Base-by-base conservation (phyloP, 2,329 filamentous ascomycete genomes). In the Aureobasidium sp. region DNA sequence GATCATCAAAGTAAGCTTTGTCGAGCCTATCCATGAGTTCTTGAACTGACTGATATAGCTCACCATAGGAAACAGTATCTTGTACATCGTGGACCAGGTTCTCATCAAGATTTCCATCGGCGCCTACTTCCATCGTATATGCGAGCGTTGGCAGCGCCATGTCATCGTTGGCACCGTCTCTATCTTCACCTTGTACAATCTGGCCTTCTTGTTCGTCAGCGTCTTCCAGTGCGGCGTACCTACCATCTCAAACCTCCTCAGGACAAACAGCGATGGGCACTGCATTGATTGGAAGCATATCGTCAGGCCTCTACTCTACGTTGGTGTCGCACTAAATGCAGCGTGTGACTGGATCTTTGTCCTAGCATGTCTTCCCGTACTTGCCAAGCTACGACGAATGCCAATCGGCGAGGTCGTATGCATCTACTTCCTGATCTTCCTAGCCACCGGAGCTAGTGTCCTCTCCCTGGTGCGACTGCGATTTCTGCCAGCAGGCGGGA, bases 331-430 rank as follows among this genome's bases (percentile, higher is more conserved):
- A 1, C 41, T 64, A 1, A 64, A 64, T 25, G 59, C 63, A 9
- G 45, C 47, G 8, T 44, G 55, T n/a, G 63, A 64, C 53, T 64
- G 59, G 59, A 22, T 64, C 9, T 57, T 64, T 36, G 52, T 61
- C 27, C 22, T 55, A 11, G 53, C 55, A n/a, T 61, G 56, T 20
- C 47, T 62, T 34, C 51, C 59, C n/a, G 4, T 61, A 37, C 37
- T 62, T 37, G 22, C 60, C n/a, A 52, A 61, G 37, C 39, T 62
- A 41, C 41, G 61, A 44, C 59, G 48, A 25, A 27, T 48, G 59
- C 29, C 55, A 9, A 34, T 34, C 31, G 25, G 48, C 31, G 47
- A 64, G n/a, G 11, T 58, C 1, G 22, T 57, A 11, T 58, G 53
- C n/a, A 48, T 62, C 37, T 64, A 45, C 14, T 53, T 64, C 17